phyloP scores from a whole-genome alignment of 2,329 filamentous ascomycete species.

The Cytospora schulzeri region DNA sequence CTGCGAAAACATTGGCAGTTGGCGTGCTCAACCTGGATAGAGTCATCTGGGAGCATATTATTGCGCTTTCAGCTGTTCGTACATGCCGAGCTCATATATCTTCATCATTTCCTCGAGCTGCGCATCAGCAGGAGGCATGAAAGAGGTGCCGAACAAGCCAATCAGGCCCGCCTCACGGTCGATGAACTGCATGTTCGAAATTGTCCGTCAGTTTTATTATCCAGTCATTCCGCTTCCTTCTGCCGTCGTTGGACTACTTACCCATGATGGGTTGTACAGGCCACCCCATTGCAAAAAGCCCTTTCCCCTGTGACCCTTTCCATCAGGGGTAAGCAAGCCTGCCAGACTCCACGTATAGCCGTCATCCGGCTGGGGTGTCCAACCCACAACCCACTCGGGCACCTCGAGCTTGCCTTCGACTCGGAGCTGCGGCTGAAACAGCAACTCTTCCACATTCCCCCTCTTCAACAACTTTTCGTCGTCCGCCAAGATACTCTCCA shows the following conservation, averaged over 20 bases:
- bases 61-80: neutral
- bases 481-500: slow-evolving; percentile 38
- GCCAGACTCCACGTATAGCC: slow-evolving; percentile 35
- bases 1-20: neutral
- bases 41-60: neutral
- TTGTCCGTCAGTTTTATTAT: neutral
- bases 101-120: slow-evolving; percentile 8
- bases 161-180: slow-evolving; percentile 42
- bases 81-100: slow-evolving; percentile 8
- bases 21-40: neutral
- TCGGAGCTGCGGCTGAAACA: slow-evolving; percentile 1
- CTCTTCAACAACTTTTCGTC: slow-evolving; percentile 11
- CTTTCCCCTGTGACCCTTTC: slow-evolving; percentile 40
- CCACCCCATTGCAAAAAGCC: slow-evolving; percentile 50
- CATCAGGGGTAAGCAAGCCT: slow-evolving; percentile 1
- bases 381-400: neutral
- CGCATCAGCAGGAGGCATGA: slow-evolving; percentile 35
- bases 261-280: slow-evolving; percentile 47
- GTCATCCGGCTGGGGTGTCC: slow-evolving; percentile 28
- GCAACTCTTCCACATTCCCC: neutral
- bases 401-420: neutral
- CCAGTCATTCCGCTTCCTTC: neutral
- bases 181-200: slow-evolving; percentile 33
- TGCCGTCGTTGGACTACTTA: slow-evolving; percentile 31
- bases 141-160: slow-evolving; percentile 42